A percentile compares a stretch with the other conserved stretches of the same genome.
phyloP scores from a whole-genome alignment of 2,329 filamentous ascomycete genomes.

The Keithomyces neogunnii region DNA sequence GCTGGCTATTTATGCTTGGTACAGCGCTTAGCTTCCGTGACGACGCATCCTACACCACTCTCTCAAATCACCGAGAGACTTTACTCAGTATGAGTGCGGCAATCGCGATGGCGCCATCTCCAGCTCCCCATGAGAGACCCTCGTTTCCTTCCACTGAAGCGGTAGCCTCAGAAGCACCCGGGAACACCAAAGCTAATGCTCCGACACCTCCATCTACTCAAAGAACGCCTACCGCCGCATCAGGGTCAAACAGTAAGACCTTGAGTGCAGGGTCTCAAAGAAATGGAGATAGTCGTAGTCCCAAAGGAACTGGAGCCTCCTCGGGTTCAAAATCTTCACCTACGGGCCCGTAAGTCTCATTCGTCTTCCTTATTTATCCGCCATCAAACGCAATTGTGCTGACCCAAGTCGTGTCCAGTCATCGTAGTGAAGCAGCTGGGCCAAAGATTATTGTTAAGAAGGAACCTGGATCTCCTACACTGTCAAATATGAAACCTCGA shows the following conservation, averaged over 20 bases:
- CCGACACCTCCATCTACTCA: constrained; percentile 34
- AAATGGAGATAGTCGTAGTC: constrained; percentile 46
- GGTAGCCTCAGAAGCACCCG: constrained; percentile 9
- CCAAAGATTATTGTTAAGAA: constrained; percentile 95
- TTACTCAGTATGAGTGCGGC: constrained; percentile 56
- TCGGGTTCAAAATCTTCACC: constrained; percentile 46
- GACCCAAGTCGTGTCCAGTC: constrained; percentile 14
- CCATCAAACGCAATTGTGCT: constrained; percentile 4
- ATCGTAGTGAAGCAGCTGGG: constrained; percentile 35
- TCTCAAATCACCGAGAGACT: too few relatives aligned
- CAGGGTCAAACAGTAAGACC: constrained; percentile 18
- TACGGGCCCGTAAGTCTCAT: constrained; percentile 46
- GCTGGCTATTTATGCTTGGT: not conserved
- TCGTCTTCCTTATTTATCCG: not conserved
- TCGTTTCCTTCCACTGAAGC: constrained; percentile 41
- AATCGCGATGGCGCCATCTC: constrained; percentile 61
- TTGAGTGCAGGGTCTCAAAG: constrained; percentile 36
- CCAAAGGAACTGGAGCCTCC: constrained; percentile 29
- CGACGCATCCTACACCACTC: not conserved
- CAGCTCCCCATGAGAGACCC: constrained; percentile 56
- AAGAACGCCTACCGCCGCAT: constrained; percentile 26
- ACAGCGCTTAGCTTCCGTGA: not conserved
- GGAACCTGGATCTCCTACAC: constrained; percentile 80
- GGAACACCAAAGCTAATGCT: constrained; percentile 2
- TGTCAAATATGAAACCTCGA: constrained; percentile 64